Conservation (phyloP, 1,139 yeast species). For the Saccharomycopsis hybrid region DNA sequence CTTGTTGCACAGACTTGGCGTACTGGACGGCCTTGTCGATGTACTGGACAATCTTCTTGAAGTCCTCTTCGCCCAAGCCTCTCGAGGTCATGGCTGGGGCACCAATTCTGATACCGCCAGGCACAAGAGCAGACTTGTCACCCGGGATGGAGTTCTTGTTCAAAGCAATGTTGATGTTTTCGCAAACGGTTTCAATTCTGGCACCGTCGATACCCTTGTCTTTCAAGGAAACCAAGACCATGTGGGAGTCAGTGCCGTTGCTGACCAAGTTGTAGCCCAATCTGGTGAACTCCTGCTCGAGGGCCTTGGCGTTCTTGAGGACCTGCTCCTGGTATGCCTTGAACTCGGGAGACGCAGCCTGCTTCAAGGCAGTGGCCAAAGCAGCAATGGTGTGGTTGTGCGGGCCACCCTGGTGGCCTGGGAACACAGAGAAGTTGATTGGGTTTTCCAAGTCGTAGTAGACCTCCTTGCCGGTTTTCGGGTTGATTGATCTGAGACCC, state of each 20-base stretch:
- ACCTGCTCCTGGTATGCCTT: slow-evolving; percentile 86
- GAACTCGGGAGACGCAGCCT: slow-evolving; percentile 88
- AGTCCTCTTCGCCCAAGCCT: slow-evolving; percentile 86
- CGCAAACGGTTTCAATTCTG: slow-evolving; percentile 91
- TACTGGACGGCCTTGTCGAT: slow-evolving; percentile 78
- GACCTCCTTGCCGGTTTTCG: slow-evolving; percentile 88
- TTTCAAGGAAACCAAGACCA: slow-evolving; percentile 85
- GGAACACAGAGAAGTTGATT: slow-evolving; percentile 97
- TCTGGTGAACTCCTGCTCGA: slow-evolving; percentile 65
- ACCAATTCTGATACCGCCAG: slow-evolving; percentile 97
- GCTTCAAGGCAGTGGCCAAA: slow-evolving; percentile 92
- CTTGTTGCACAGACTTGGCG: slow-evolving; percentile 68
- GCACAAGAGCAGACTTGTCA: slow-evolving; percentile 94
- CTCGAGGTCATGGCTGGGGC: slow-evolving; percentile 99
- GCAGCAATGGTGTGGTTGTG: slow-evolving; percentile 98
- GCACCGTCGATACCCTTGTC: slow-evolving; percentile 96
- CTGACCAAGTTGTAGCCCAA: slow-evolving; percentile 82
- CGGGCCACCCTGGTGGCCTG: slow-evolving; percentile 99
- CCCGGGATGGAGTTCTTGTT: slow-evolving; percentile 98
- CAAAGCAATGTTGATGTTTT: slow-evolving; percentile 89
- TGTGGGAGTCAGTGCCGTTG: slow-evolving; percentile 94
- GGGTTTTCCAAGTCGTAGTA: slow-evolving; percentile 87
- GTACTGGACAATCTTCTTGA: slow-evolving; percentile 72
- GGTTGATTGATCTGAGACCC: slow-evolving; percentile 84
- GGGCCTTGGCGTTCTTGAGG: slow-evolving; percentile 78